Base-by-base conservation (phyloP, 164 flowering plant species). In the Chloranthus sessilifolius region DNA sequence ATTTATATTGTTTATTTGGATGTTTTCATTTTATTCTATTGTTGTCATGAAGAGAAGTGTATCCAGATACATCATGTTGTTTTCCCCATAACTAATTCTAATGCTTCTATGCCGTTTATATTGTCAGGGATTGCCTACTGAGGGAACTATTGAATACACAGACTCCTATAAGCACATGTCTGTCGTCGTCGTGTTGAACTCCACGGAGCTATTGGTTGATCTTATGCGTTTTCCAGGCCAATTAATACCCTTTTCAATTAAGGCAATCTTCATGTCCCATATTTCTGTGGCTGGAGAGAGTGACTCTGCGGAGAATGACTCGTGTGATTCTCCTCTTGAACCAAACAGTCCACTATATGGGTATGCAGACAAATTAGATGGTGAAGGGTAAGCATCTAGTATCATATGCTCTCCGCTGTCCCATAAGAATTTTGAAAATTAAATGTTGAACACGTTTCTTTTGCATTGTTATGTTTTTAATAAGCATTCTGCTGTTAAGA, bases 241-340 rank as follows among this genome's bases (percentile, higher is more conserved):
- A 59, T 74, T 94, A 54, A 72, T 89, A 39, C 96, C 97, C 3
- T 73, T 71, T 44, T 81, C 99, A 59, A 77, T 81, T 27, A 89
- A 77, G 65, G 92, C 96, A 38, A 72, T 94, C 45, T 72, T 72
- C 56, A 77, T 78, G 81, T 78, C 92, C 41, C 99, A 89, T 67
- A 66, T 87, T 47, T 77, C 96, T 74, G 88, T 87, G 20, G 87
- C 81, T 23, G 97, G 97, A 55, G 99, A 92, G 62, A 88, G 99
- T 71, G 99, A 92, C 59, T 92, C 96, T 59, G 96, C 97, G 14
- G 99, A 94, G 71, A 89, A 89, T 75, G 99, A 94, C 59, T 94
- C 99, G 2, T 94, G 97, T 67, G 97, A 94, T 72, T 94, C 99
- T 36, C 99, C 99, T 16, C 74, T 89, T 28, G 97, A 87, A 63